Base-by-base conservation (phyloP, 78 protist genomes). In the Emiliania huxleyi region DNA sequence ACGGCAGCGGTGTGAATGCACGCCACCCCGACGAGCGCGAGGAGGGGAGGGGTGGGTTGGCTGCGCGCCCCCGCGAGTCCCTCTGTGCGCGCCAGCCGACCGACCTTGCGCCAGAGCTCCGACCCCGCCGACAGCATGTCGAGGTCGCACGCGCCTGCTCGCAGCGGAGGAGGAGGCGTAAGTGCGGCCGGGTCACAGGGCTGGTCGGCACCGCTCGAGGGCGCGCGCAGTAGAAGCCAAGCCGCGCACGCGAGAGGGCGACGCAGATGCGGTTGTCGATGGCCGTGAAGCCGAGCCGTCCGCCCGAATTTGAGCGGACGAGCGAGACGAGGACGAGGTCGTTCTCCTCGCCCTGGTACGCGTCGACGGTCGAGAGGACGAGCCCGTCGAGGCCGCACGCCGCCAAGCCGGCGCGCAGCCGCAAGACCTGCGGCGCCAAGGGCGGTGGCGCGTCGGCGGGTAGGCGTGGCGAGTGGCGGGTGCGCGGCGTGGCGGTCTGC, bases 191-290 rank as follows among this genome's bases (percentile, higher is more conserved):
- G n/a, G n/a, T n/a, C n/a, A n/a, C n/a, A n/a, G n/a, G n/a, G n/a
- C 21, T 19, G 19, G 85, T 0, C 29, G 26, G 56, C 56, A 94
- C 1, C 52, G 38, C 79, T 21, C 0, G 37, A 62, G 69, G 48
- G 40, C 97, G 95, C 12, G 93, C 44, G 55, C 93, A 18, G 87
- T 21, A 75, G 44, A 96, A 15, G 38, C 96, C 97, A 26, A 26
- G 93, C 33, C 95, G 94, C 11, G 97, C 97, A 29, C 97, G 92
- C 12, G 96, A 94, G 69, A 96, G 87, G 19, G 88, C 87, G 56
- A 96, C 97, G 75, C 90, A 69, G 35, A 96, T 38, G 33, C 97
- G 89, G 73, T 96, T 93, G 44, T 79, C 87, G 12, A 88, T 37
- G 15, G 29, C 3, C 75, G 94, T 25, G 79, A 95, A 95, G 19